Conservation (phyloP, 1,284 basidiomycete genomes). For the Cutaneotrichosporon curvatum region DNA sequence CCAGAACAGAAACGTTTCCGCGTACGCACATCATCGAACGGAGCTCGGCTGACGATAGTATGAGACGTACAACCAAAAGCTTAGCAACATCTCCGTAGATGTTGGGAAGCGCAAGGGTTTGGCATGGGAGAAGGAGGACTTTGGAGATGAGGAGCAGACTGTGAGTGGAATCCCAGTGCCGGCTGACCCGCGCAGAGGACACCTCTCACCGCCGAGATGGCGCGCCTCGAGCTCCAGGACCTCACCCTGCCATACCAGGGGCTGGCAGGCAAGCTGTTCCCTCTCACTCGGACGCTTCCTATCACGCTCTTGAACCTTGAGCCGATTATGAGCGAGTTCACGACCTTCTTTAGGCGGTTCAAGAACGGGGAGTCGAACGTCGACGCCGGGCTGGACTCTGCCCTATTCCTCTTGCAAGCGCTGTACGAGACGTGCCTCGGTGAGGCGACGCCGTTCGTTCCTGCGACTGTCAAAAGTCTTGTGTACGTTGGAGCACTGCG, state of each 20-base stretch:
- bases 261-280: conserved; percentile 57
- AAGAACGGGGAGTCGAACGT: conserved; percentile 27
- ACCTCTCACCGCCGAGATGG: conserved; percentile 40
- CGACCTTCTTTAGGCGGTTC: conserved; percentile 51
- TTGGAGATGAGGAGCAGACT: conserved; percentile 35
- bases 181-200: conserved; percentile 24
- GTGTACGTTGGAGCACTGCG: conserved; percentile 33
- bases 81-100: conserved; percentile 40
- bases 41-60: conserved; percentile 23
- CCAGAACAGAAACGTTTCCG: conserved; percentile 41
- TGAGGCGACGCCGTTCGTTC: conserved; percentile 30
- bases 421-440: conserved; percentile 48
- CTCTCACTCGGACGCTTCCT: conserved; percentile 67
- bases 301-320: conserved; percentile 72
- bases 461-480: conserved; percentile 26
- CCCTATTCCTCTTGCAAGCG: conserved; percentile 37
- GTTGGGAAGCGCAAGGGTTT: conserved; percentile 38
- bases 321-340: conserved; percentile 49
- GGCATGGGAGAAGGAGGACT: conserved; percentile 41
- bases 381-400: conserved; percentile 41
- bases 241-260: conserved; percentile 66
- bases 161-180: conserved; percentile 17
- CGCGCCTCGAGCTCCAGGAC: conserved; percentile 54
- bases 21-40: conserved; percentile 19
- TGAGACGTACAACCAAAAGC: conserved; percentile 41